phyloP scores from a whole-genome alignment of 306 rosid genomes.

The Rosa multiflora region DNA sequence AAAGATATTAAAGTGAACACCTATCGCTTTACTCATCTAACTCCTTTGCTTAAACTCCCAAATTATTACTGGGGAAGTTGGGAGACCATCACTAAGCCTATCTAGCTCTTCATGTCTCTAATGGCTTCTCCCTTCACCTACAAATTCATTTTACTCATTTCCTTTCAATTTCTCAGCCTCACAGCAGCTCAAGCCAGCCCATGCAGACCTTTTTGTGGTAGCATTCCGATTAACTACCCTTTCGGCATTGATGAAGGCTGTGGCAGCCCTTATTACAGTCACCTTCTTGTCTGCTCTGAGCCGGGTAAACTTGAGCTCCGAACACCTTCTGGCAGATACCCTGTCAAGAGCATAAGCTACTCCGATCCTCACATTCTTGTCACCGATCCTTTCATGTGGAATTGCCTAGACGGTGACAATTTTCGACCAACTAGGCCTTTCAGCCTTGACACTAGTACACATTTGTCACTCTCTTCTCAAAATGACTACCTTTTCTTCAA shows the following conservation, averaged over 20 bases:
- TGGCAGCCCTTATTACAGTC: slow-evolving; percentile 80
- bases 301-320: slow-evolving; percentile 59
- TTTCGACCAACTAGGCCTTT: slow-evolving; percentile 78
- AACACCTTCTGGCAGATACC: slow-evolving; percentile 79
- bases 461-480: slow-evolving; percentile 61
- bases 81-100: slow-evolving; percentile 12
- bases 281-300: slow-evolving; percentile 63
- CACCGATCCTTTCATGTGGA: slow-evolving; percentile 90
- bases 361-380: slow-evolving; percentile 72
- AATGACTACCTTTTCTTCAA: slow-evolving; percentile 92
- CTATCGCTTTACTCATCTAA: slow-evolving; percentile 33
- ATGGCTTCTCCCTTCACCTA: slow-evolving; percentile 20
- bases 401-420: slow-evolving; percentile 55
- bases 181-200: slow-evolving; percentile 40
- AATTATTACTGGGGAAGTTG: slow-evolving; percentile 5
- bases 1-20: slow-evolving; percentile 30
- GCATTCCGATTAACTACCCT: slow-evolving; percentile 73
- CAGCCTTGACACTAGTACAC: slow-evolving; percentile 71
- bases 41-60: background rate
- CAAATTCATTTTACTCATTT: slow-evolving; percentile 13
- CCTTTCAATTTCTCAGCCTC: slow-evolving; percentile 32
- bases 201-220: slow-evolving; percentile 84
- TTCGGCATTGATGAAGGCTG: slow-evolving; percentile 92
- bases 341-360: slow-evolving; percentile 67
- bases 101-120: slow-evolving; percentile 8